These are phyloP conservation scores for Pseudonitzschia pungens DNA, from an alignment of 108 stramenopile species.

Conservation along the genomic window DNA sequence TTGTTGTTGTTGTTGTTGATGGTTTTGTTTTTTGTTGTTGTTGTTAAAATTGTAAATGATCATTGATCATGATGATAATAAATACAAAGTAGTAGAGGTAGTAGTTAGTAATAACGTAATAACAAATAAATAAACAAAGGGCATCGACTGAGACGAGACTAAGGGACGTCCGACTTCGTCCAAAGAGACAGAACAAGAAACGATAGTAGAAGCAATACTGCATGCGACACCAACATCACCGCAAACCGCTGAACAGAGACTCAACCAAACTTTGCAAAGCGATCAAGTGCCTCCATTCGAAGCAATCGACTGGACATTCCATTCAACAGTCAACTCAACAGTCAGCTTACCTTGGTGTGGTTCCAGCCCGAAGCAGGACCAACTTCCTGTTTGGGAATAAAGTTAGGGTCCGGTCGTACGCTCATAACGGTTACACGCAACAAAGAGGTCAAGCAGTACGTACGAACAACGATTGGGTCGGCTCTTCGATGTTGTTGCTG, in stretches of 20 bases:
- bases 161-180: no score
- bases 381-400: constrained; percentile 71
- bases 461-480: background rate
- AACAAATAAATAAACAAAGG: background rate
- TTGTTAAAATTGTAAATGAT: background rate
- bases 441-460: background rate
- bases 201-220: no score
- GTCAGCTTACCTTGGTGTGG: constrained; percentile 63
- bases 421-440: constrained; percentile 49
- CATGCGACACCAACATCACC: no score
- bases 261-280: no score
- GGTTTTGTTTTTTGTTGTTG: background rate
- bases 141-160: no score
- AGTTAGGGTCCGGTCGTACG: constrained; percentile 59
- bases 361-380: constrained; percentile 63
- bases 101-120: background rate
- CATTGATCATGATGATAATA: no score
- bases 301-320: background rate
- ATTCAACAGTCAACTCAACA: no score
- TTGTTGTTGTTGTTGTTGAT: background rate
- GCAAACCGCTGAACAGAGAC: no score
- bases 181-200: no score
- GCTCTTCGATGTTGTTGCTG: background rate
- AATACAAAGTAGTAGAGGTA: no score
- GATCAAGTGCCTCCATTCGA: no score